phyloP scores from a whole-genome alignment of 495 filamentous ascomycete genomes.

The Daldinia loculata region DNA sequence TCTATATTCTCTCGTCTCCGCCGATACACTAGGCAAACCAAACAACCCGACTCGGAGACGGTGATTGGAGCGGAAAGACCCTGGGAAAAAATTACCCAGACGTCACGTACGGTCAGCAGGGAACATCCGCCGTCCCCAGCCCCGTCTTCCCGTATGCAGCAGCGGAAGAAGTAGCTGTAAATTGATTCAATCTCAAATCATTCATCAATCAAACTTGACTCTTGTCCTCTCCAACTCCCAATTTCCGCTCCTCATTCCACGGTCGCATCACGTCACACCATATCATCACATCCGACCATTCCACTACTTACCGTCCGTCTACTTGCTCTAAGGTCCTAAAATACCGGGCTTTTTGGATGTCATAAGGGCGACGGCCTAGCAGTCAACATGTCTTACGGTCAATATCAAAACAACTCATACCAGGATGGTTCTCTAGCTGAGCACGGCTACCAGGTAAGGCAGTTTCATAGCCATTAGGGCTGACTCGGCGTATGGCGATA shows the following conservation, averaged over 20 bases:
- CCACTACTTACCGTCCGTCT: not conserved
- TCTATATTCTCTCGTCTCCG: conserved; percentile 7
- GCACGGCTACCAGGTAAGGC: conserved; percentile 57
- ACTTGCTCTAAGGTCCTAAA: not conserved
- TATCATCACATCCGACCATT: conserved; percentile 26
- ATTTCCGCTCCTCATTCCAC: conserved; percentile 6
- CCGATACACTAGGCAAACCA: conserved; percentile 7
- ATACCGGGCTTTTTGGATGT: conserved; percentile 22
- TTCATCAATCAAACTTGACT: conserved; percentile 5
- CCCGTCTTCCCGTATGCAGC: conserved; percentile 20
- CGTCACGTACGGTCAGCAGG: conserved; percentile 35
- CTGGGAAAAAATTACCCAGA: conserved; percentile 21
- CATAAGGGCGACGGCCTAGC: conserved; percentile 17
- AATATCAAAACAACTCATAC: conserved; percentile 53
- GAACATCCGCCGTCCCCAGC: conserved; percentile 10
- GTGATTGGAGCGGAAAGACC: conserved; percentile 29
- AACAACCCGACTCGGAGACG: conserved; percentile 11
- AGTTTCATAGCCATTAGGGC: not conserved
- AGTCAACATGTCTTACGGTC: conserved; percentile 54
- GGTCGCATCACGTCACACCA: conserved; percentile 14
- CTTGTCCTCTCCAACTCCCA: conserved; percentile 19
- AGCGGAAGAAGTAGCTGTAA: conserved; percentile 30
- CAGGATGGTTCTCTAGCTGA: conserved; percentile 54
- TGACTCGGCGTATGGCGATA: not conserved
- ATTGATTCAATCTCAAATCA: conserved; percentile 21